phyloP scores from a whole-genome alignment of 352 stramenopile genomes.

The Phytophthora rubi region DNA sequence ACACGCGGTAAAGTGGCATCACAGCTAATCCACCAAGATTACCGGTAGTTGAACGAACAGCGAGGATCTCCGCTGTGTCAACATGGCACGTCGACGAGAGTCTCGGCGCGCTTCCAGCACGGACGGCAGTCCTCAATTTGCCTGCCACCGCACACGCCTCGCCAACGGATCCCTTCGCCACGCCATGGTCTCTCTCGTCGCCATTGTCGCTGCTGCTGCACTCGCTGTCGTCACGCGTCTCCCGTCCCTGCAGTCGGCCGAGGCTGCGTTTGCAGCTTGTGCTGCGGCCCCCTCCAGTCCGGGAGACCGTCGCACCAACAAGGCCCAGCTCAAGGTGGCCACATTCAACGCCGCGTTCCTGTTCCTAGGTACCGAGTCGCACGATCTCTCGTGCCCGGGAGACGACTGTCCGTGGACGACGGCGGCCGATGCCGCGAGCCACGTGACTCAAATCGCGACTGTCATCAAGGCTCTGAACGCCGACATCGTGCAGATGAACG shows the following conservation, averaged over 20 bases:
- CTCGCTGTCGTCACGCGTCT: constrained; percentile 23
- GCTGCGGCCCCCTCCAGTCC: constrained; percentile 46
- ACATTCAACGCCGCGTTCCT: constrained; percentile 75
- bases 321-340: constrained; percentile 63
- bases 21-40: constrained; percentile 6
- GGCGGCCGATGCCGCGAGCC: constrained; percentile 40
- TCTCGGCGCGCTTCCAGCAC: constrained; percentile 4
- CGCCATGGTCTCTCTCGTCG: constrained; percentile 47
- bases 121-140: constrained; percentile 38
- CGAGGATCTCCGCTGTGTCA: neutral
- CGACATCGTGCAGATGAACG: constrained; percentile 74
- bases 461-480: constrained; percentile 57
- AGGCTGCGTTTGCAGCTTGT: constrained; percentile 52
- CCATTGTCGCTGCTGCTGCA: constrained; percentile 21
- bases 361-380: constrained; percentile 52
- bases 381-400: constrained; percentile 51
- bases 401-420: constrained; percentile 63
- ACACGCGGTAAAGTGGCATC: constrained; percentile 31
- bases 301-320: constrained; percentile 52
- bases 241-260: constrained; percentile 20
- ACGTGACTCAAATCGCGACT: constrained; percentile 61
- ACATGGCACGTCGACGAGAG: constrained; percentile 19
- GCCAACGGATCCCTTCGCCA: constrained; percentile 6
- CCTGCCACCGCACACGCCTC: constrained; percentile 19
- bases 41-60: neutral